phyloP scores from a whole-genome alignment of 768 basidiomycete species.

The Suillus ampliporus region DNA sequence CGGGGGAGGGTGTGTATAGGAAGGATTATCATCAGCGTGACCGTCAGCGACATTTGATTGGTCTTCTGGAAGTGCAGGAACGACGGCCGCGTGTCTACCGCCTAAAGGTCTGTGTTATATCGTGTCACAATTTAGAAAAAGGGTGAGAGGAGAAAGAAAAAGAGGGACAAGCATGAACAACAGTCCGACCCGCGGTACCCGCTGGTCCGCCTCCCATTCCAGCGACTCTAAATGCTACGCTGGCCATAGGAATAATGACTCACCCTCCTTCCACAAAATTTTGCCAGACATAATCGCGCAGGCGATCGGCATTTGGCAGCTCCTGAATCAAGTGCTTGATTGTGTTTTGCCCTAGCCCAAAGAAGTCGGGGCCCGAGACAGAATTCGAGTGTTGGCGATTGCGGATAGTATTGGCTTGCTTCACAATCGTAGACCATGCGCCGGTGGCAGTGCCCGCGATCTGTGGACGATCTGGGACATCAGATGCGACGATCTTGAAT shows the following conservation, averaged over 20 bases:
- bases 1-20: slow-evolving; percentile 27
- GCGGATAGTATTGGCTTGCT: slow-evolving; percentile 80
- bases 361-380: slow-evolving; percentile 89
- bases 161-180: slow-evolving; percentile 21
- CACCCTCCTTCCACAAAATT: slow-evolving; percentile 86
- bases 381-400: slow-evolving; percentile 86
- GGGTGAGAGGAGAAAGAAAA: slow-evolving; percentile 31
- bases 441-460: slow-evolving; percentile 89
- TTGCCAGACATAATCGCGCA: slow-evolving; percentile 88
- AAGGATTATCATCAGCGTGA: slow-evolving; percentile 27
- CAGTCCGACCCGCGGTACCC: slow-evolving; percentile 1
- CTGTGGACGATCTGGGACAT: slow-evolving; percentile 71
- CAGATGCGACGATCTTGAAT: slow-evolving; percentile 81
- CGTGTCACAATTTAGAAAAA: slow-evolving; percentile 38
- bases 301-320: slow-evolving; percentile 69
- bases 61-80: slow-evolving; percentile 80
- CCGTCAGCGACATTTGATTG: slow-evolving; percentile 38
- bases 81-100: slow-evolving; percentile 82
- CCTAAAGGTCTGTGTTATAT: slow-evolving; percentile 66
- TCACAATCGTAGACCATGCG: slow-evolving; percentile 85
- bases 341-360: slow-evolving; percentile 84
- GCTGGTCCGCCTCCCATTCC: slow-evolving; percentile 6
- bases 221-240: slow-evolving; percentile 5
- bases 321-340: slow-evolving; percentile 93
- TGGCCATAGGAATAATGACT: slow-evolving; percentile 38